Evolutionary conservation across 352 stramenopile genomes (phyloP).

Genomic region (Pythium folliculosum): DNA sequence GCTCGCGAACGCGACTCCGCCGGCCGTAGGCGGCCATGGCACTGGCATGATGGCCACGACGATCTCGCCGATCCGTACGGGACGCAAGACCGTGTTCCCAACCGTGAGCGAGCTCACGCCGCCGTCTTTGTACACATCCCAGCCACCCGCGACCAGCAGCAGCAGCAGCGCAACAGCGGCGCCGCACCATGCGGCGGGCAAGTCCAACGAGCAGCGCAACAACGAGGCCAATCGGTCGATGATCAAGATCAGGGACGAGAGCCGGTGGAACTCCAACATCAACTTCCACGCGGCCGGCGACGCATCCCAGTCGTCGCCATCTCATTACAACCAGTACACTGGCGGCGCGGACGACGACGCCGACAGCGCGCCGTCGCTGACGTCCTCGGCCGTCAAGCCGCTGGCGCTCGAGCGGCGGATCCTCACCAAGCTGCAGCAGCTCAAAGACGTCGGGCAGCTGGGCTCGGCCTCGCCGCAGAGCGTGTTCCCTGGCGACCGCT

Average conservation of each 20-base stretch:
- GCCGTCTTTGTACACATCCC: constrained; percentile 14
- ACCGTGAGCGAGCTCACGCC: constrained; percentile 27
- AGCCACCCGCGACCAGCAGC: neutral
- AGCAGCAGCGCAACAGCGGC: neutral
- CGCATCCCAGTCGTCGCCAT: neutral
- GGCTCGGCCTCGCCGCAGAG: constrained; percentile 49
- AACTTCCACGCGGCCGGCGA: constrained; percentile 29
- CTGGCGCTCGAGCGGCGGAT: constrained; percentile 56
- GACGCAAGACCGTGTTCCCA: constrained; percentile 55
- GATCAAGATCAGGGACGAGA: constrained; percentile 73
- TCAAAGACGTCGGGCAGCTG: constrained; percentile 65
- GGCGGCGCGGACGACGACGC: constrained; percentile 30
- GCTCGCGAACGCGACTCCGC: constrained; percentile 21
- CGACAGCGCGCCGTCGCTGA: neutral
- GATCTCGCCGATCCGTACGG: constrained; percentile 59
- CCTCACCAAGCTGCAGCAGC: constrained; percentile 56
- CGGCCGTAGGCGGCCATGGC: neutral
- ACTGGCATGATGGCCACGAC: constrained; percentile 23
- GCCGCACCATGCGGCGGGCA: constrained; percentile 48
- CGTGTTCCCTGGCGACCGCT: constrained; percentile 72
- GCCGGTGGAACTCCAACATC: constrained; percentile 54
- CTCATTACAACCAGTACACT: constrained; percentile 19
- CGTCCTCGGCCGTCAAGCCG: constrained; percentile 24
- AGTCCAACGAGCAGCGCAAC: constrained; percentile 79
- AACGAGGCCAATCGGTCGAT: constrained; percentile 61